Conservation (phyloP, 176 grass and related monocot species). For the Rhipidocladum racemiflorum region DNA sequence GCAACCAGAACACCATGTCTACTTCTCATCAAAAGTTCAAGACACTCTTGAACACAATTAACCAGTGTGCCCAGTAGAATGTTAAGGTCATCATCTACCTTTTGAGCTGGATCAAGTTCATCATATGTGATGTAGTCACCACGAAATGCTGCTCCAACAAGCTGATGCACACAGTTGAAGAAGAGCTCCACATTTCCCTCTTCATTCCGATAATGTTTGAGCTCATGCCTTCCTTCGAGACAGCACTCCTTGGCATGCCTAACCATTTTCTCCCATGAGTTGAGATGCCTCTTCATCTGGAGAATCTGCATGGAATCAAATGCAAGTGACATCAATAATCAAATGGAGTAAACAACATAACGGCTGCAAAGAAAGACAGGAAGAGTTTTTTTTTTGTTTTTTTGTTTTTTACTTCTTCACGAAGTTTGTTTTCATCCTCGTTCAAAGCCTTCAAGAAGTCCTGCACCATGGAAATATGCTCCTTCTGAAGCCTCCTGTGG, state of each 20-base stretch:
- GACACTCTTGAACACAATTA: neutral
- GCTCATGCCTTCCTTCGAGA: conserved; percentile 6
- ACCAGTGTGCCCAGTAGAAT: neutral
- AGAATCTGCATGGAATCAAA: conserved; percentile 28
- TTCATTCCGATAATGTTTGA: neutral
- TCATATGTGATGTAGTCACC: neutral
- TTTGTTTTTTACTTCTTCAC: neutral
- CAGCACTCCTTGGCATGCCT: conserved; percentile 35
- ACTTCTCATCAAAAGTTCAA: neutral
- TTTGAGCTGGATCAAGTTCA: neutral
- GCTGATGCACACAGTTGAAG: conserved; percentile 2
- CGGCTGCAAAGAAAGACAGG: neutral
- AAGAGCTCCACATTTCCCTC: neutral
- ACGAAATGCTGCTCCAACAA: conserved; percentile 11
- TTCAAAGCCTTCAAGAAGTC: conserved; percentile 38
- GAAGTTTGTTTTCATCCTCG: neutral
- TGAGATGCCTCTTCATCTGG: neutral
- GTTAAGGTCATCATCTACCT: neutral
- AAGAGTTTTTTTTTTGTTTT: neutral
- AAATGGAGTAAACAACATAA: neutral
- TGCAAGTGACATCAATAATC: neutral
- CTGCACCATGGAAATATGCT: neutral
- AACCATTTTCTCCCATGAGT: conserved; percentile 31
- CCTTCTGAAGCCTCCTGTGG: neutral
- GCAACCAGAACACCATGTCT: neutral